Evolutionary conservation across 495 filamentous ascomycete species (phyloP).

Genomic region (Neurospora intermedia): DNA sequence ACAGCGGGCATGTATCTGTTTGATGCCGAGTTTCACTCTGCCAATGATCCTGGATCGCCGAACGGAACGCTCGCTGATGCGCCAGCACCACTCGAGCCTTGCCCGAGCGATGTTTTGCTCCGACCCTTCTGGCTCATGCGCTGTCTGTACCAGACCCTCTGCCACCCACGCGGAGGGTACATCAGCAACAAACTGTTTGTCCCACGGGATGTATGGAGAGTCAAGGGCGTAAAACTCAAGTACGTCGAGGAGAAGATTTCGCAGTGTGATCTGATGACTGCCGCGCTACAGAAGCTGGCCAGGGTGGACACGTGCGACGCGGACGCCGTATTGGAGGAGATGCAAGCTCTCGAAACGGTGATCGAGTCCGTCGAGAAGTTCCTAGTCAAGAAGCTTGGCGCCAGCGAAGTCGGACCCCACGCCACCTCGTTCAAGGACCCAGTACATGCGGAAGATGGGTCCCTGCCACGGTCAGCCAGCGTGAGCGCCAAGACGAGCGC

Average conservation of each 20-base stretch:
- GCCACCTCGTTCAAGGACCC: constrained; percentile 59
- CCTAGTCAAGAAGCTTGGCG: constrained; percentile 71
- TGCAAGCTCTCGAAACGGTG: constrained; percentile 81
- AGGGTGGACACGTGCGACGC: constrained; percentile 81
- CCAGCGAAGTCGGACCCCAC: constrained; percentile 73
- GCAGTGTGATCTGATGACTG: constrained; percentile 86
- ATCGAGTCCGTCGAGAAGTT: constrained; percentile 73
- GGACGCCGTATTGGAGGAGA: constrained; percentile 85
- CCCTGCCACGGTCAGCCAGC: constrained; percentile 42
- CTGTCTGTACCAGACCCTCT: constrained; percentile 81
- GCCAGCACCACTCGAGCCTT: constrained; percentile 79
- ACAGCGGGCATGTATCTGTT: constrained; percentile 72
- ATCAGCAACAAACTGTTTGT: constrained; percentile 84
- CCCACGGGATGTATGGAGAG: constrained; percentile 84
- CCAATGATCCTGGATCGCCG: constrained; percentile 54
- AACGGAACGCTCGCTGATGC: constrained; percentile 42
- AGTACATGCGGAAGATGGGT: constrained; percentile 20
- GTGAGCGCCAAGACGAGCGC: constrained; percentile 55
- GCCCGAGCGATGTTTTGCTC: constrained; percentile 73
- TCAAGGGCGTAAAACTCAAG: constrained; percentile 88
- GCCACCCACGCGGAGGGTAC: constrained; percentile 85
- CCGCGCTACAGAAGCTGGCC: constrained; percentile 72
- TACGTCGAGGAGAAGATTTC: constrained; percentile 87
- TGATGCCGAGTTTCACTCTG: constrained; percentile 71
- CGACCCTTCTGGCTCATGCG: constrained; percentile 97